Evolutionary conservation across 192 early-diverging fungal genomes (phyloP), one percentile per base, ranked within the genome.

Genomic region (Helicostylum pulchrum): DNA sequence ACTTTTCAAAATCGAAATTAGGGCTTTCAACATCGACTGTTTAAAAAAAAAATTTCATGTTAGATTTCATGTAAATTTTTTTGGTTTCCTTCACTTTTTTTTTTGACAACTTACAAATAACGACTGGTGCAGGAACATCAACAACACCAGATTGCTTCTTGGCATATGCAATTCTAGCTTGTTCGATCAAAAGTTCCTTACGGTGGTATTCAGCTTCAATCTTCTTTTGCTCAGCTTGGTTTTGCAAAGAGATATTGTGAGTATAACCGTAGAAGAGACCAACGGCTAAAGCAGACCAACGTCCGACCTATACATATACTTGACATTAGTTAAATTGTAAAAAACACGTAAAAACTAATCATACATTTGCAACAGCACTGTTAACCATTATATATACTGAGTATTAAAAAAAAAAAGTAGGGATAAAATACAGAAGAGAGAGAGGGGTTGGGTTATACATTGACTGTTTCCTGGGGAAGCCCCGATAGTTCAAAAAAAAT

Each of bases 101-200:
- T 63, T 50, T 39, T 21, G 2, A 55, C 21, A 10, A 52, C 21
- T 45, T 36, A 70, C 53, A 17, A 21, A 36, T 61, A 30, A 48
- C 21, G 53, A 30, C 52, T 14, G n/a, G 1, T 11, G 32, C 39
- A 31, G 36, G 42, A 53, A 32, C 45, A 30, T 21, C 17, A 51
- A 64, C 57, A 67, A 62, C 68, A 48, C 56, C 71, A 3, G 53
- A 45, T 62, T 90, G 77, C 79, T 91, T 87, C 66, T 84, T 86
- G 23, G 85, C 88, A 65, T 91, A 94, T 65, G 91, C 91, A 23
- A 76, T 68, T 61, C 87, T 87, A 43, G 86, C 92, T 74, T 90
- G 82, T 20, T 87, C 85, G 67, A 92, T 84, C 53, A 94, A 70
- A 31, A 68, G 65, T 65, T 92, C 83, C 61, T 80, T 74, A 61